Evolutionary conservation across 1,284 basidiomycete species (phyloP).

Genomic region (Sparassis latifolia): DNA sequence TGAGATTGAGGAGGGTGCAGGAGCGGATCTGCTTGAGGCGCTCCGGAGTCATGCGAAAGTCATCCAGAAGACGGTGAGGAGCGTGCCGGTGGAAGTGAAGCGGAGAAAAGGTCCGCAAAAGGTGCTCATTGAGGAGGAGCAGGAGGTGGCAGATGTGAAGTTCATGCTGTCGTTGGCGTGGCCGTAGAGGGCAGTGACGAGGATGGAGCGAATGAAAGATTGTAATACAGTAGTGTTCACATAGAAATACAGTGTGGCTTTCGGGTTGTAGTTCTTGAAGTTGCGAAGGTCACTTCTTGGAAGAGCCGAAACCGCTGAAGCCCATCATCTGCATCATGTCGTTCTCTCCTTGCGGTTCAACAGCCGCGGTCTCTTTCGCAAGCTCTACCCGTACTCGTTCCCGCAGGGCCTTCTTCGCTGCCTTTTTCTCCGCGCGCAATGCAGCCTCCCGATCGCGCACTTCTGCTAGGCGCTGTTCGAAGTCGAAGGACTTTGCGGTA

Average conservation of each 20-base stretch:
- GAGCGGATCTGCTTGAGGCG: conserved; percentile 65
- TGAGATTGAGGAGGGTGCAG: conserved; percentile 67
- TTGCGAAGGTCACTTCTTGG: conserved; percentile 53
- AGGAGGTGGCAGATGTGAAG: conserved; percentile 81
- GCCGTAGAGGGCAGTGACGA: conserved; percentile 14
- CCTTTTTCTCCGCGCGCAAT: conserved; percentile 63
- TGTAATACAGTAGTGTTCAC: conserved; percentile 30
- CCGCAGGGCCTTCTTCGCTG: conserved; percentile 64
- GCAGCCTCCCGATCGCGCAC: conserved; percentile 70
- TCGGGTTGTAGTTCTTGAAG: no score
- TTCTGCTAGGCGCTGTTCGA: conserved; percentile 81
- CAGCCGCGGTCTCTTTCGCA: conserved; percentile 42
- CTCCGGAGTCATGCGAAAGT: conserved; percentile 67
- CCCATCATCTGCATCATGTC: conserved; percentile 89
- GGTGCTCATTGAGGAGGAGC: conserved; percentile 78
- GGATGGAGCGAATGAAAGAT: conserved; percentile 14
- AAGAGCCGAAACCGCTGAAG: conserved; percentile 84
- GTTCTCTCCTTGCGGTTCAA: conserved; percentile 37
- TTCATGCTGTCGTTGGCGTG: conserved; percentile 66
- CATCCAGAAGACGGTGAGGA: conserved; percentile 75
- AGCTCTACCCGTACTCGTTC: conserved; percentile 62
- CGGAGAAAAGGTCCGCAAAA: conserved; percentile 41
- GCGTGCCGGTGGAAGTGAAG: conserved; percentile 58
- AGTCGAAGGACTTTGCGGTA: conserved; percentile 85
- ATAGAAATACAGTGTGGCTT: conserved; percentile 19